Base-by-base conservation (phyloP, 495 filamentous ascomycete genomes). In the Talaromyces thailandensis region DNA sequence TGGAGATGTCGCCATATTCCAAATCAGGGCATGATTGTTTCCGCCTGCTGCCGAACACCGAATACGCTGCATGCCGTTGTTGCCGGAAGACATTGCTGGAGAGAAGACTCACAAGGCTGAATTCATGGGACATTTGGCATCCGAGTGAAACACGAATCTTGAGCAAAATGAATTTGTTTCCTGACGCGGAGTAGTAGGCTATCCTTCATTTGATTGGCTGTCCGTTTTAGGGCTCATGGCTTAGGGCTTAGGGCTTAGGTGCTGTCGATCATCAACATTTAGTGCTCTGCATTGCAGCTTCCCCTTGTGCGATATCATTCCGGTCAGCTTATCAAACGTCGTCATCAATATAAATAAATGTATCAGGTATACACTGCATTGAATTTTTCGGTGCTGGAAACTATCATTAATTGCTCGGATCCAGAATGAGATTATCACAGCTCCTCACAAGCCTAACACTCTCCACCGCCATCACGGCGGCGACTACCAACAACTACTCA, bases 401-500 rank as follows among this genome's bases (percentile, higher is more conserved):
- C 16, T 16, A 16, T 40, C 35, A 6, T 40, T 16, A 9, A 40
- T 3, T 40, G 3, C 14, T n/a, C 35, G 14, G 12, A 16, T 40
- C 4, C 35, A 16, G 5, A 48, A 48, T 48, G 43, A 21, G 43
- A n/a, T 9, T 48, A 18, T 23, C 43, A 8, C 43, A 23, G n/a
- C 18, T 48, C 6, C n/a, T 21, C 43, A 48, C 11, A 3, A 40
- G 14, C 12, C 56, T 58, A 11, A 21, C 31, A 18, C 26, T 58
- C n/a, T 58, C 56, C 26, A 31, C 26, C 56, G n/a, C 56, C 26
- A 35, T 35, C 29, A 40, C 56, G n/a, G 56, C 28, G 0, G 37
- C 32, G n/a, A 18, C 26, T 9, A 35, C 18, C 31, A 58, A 40
- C 31, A 58, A 58, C 8, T 81, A 80, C 63, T 76, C 77, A 31